Evolutionary conservation across 1,284 basidiomycete species (phyloP).

Genomic region (Ceratobasidium sp.): DNA sequence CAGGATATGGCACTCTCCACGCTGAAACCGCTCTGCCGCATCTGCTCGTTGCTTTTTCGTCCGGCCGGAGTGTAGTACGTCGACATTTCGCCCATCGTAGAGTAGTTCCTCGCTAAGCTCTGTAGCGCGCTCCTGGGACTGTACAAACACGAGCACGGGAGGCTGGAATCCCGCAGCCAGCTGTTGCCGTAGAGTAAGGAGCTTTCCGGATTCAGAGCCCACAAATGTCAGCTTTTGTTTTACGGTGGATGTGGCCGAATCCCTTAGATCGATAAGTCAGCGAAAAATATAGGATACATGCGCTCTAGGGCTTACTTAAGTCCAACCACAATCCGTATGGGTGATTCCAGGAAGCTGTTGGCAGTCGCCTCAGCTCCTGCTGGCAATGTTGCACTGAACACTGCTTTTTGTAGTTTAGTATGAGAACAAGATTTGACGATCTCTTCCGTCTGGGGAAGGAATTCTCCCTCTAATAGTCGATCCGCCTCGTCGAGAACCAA

Average conservation of each 20-base stretch:
- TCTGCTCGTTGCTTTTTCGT: slow-evolving; percentile 89
- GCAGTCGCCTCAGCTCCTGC: slow-evolving; percentile 89
- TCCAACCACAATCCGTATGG: slow-evolving; percentile 93
- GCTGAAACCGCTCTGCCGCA: slow-evolving; percentile 85
- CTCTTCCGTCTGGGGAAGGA: slow-evolving; percentile 90
- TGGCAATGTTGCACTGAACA: slow-evolving; percentile 96
- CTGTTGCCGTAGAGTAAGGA: slow-evolving; percentile 85
- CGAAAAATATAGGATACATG: background rate
- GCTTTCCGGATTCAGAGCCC: slow-evolving; percentile 92
- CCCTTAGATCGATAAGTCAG: slow-evolving; percentile 65
- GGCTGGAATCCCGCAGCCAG: slow-evolving; percentile 90
- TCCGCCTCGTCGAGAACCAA: slow-evolving; percentile 93
- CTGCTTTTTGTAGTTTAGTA: slow-evolving; percentile 82
- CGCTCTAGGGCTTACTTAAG: slow-evolving; percentile 74
- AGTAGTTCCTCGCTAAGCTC: slow-evolving; percentile 91
- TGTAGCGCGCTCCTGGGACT: slow-evolving; percentile 90
- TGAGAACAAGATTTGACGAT: slow-evolving; percentile 87
- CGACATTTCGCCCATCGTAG: slow-evolving; percentile 88
- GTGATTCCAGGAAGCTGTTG: slow-evolving; percentile 84
- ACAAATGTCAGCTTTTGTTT: slow-evolving; percentile 91
- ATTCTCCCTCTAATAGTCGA: slow-evolving; percentile 89
- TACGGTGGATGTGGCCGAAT: slow-evolving; percentile 79
- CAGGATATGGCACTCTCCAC: slow-evolving; percentile 92
- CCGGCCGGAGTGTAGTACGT: slow-evolving; percentile 92
- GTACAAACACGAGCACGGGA: slow-evolving; percentile 93